Conservation (phyloP, 2,329 filamentous ascomycete species). For the Chaetomium sp. region DNA sequence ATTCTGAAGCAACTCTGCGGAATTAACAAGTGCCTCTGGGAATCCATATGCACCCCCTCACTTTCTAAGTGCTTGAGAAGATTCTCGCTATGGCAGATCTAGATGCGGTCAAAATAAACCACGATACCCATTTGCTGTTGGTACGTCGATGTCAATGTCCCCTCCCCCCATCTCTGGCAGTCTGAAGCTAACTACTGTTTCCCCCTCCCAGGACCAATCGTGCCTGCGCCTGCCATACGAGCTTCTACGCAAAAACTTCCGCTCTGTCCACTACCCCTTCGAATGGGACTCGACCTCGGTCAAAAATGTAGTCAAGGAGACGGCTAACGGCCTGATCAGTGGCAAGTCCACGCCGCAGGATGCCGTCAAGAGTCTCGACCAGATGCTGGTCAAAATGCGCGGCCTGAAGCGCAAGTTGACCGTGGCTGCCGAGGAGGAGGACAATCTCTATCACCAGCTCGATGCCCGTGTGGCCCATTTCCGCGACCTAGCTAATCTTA, state of each 20-base stretch:
- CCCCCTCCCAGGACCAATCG: constrained; percentile 67
- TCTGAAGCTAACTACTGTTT: not conserved
- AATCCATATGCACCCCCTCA: not conserved
- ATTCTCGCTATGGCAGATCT: constrained; percentile 48
- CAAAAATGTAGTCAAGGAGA: constrained; percentile 54
- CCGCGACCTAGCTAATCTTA: constrained; percentile 70
- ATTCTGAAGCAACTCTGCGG: not conserved
- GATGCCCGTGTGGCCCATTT: constrained; percentile 74
- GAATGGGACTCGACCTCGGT: constrained; percentile 63
- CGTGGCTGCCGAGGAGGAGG: constrained; percentile 71
- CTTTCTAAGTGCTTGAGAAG: not conserved
- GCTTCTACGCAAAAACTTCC: constrained; percentile 89
- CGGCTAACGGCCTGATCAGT: constrained; percentile 60
- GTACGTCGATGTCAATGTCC: constrained; percentile 37
- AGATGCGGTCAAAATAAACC: constrained; percentile 62
- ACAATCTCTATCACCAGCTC: constrained; percentile 65
- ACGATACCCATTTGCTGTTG: constrained; percentile 68
- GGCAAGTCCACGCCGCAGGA: constrained; percentile 58
- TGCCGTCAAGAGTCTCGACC: constrained; percentile 73
- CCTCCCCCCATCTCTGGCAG: not conserved
- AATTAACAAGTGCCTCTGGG: not conserved
- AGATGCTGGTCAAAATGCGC: constrained; percentile 78
- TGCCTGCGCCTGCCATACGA: constrained; percentile 90
- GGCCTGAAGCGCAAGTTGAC: constrained; percentile 83
- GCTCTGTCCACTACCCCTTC: constrained; percentile 69